Evolutionary conservation across 2,329 filamentous ascomycete genomes (phyloP).

Genomic region (Raffaelea ambrosiae): DNA sequence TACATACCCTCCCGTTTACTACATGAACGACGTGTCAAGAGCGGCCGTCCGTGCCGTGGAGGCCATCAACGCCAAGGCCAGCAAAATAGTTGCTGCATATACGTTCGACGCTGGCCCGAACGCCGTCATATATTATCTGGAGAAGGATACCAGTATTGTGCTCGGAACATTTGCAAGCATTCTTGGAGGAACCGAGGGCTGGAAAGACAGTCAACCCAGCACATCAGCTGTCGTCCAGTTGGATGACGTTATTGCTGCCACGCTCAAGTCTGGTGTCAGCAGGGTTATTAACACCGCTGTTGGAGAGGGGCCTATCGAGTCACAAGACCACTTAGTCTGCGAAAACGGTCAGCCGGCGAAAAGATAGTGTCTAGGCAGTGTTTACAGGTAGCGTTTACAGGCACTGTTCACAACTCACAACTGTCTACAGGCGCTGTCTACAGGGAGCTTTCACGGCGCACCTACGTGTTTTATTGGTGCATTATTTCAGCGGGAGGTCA

Average conservation of each 20-base stretch:
- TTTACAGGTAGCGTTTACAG: too few relatives aligned
- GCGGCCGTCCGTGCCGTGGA: slow-evolving; percentile 86
- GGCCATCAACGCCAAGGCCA: slow-evolving; percentile 72
- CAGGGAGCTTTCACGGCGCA: too few relatives aligned
- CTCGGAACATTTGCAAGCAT: slow-evolving; percentile 70
- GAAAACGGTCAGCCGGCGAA: slow-evolving; percentile 49
- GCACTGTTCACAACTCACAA: too few relatives aligned
- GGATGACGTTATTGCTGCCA: slow-evolving; percentile 54
- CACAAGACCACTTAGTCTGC: slow-evolving; percentile 66
- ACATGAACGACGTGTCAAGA: slow-evolving; percentile 88
- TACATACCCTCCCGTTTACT: slow-evolving; percentile 95
- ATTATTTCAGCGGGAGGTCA: too few relatives aligned
- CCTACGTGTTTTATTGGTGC: too few relatives aligned
- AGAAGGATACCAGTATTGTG: slow-evolving; percentile 64
- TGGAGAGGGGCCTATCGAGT: slow-evolving; percentile 78
- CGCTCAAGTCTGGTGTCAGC: slow-evolving; percentile 71
- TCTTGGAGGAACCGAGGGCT: slow-evolving; percentile 58
- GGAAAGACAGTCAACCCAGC: slow-evolving; percentile 51
- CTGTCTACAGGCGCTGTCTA: too few relatives aligned
- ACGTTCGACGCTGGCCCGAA: slow-evolving; percentile 98
- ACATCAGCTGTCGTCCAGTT: slow-evolving; percentile 46
- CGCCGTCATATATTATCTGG: slow-evolving; percentile 90
- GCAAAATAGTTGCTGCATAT: slow-evolving; percentile 78
- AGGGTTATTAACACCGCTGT: slow-evolving; percentile 87
- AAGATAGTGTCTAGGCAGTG: slow-evolving; percentile 5